These are phyloP conservation scores for Chaetomiaceae sp. DNA, from an alignment of 2,329 filamentous ascomycete species.

Conservation along the genomic window DNA sequence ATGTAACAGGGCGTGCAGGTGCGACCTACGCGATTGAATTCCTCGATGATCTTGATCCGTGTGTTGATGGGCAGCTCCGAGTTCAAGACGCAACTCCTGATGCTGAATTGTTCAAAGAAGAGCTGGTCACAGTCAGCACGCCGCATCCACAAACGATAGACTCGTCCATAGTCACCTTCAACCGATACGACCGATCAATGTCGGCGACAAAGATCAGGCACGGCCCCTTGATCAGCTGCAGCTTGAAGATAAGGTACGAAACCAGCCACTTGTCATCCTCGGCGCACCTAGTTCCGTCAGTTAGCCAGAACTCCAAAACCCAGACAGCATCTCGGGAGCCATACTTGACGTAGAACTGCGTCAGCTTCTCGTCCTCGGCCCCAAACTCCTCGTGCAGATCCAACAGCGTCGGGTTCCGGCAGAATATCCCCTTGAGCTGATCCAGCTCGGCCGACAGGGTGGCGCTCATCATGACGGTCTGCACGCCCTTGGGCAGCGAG, in stretches of 20 bases:
- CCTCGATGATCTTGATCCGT: constrained; percentile 87
- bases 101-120: constrained; percentile 94
- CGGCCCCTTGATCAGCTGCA: constrained; percentile 91
- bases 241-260: constrained; percentile 90
- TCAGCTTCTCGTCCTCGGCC: constrained; percentile 68
- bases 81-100: constrained; percentile 89
- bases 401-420: constrained; percentile 70
- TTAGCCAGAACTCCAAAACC: constrained; percentile 4
- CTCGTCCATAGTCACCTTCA: constrained; percentile 52
- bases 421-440: constrained; percentile 78
- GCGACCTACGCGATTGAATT: constrained; percentile 75
- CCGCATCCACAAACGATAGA: not conserved
- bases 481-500: constrained; percentile 75
- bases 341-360: constrained; percentile 83
- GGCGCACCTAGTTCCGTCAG: constrained; percentile 55
- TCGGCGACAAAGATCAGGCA: constrained; percentile 70
- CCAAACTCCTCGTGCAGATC: constrained; percentile 75
- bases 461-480: constrained; percentile 90
- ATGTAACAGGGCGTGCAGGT: not conserved
- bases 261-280: constrained; percentile 97
- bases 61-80: constrained; percentile 92
- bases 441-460: constrained; percentile 87
- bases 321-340: constrained; percentile 28
- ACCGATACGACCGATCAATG: constrained; percentile 79
- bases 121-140: constrained; percentile 38